Evolutionary conservation across 345 rosid genomes (phyloP), one percentile per base, ranked within the genome.

Genomic region (Euclidium syriacum): DNA sequence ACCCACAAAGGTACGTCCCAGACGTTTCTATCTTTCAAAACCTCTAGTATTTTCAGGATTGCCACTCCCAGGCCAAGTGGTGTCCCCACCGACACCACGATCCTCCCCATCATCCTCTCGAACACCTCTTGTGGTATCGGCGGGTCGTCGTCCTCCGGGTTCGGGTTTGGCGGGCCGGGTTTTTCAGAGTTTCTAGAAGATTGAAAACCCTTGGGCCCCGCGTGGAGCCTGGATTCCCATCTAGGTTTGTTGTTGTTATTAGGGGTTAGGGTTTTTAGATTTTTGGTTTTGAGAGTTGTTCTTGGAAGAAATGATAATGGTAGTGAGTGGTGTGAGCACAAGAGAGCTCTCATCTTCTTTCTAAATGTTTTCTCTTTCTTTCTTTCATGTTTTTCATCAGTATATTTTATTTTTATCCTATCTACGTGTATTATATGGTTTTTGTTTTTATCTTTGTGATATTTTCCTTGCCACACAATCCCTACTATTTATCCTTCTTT

Each of bases 1-100:
- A 91, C 54, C 94, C 98, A 87, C 25, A 73, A 16, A 0, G 94
- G 97, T 48, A 84, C 75, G 48, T 87, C 89, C 80, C 76, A 75
- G 7, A 76, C 26, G 18, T 70, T 67, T 40, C 50, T 75, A 23
- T 91, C 88, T 77, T 69, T 80, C 16, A 72, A 43, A 18, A 62
- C 9, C 0, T 79, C 87, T 1, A 78, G 62, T 35, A 76, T 1
- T 25, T 69, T 26, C 78, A 81, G 41, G 29, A 60, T 51, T 46
- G 67, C 83, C 20, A 81, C 42, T 35, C 85, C 85, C 0, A 74
- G 27, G 0, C 70, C 81, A 36, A 81, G 26, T 5, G 85, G 90
- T 10, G 77, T 56, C 18, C 85, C 86, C 0, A 79, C 83, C 0
- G 79, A 75, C 7, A 73, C 73, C 63, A 80, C 64, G 12, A 85